Base-by-base conservation (phyloP, 768 basidiomycete species). In the Trametes cingulata region DNA sequence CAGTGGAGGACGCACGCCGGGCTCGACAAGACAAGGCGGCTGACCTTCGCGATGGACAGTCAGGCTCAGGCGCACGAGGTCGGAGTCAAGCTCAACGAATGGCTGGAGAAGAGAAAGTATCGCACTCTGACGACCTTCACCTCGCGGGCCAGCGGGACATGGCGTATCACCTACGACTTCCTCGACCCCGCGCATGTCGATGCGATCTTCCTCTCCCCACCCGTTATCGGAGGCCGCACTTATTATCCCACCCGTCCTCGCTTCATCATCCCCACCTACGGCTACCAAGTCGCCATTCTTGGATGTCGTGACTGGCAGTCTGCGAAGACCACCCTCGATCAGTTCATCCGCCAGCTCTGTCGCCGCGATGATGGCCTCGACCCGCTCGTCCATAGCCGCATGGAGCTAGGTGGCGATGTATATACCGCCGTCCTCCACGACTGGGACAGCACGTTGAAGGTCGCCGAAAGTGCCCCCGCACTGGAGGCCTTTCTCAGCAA, bases 341-440 rank as follows among this genome's bases (percentile, higher is more conserved):
- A 43, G 19, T 43, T 43, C 42, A 43, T 43, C 19, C 42, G 42
- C 19, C 19, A 43, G 15, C 19, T 19, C 19, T 10, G 9, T 5
- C 9, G 19, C 6, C 42, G 42, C 9, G 42, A 43, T 2, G 19
- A 43, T 10, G 19, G 10, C 2, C 19, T 43, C 19, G 42, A 43
- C 42, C 42, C 42, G 2, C 19, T 43, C 42, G 42, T 43, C 19
- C 6, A 43, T 19, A 53, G 52, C 39, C 52, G 39, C 7, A 43
- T 41, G 37, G 52, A 40, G 15, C 24, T 53, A 5, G 39, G 52
- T n/a, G 52, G 52, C n/a, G 52, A 53, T 13, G 37, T 53, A 2
- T 53, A 53, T 39, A 53, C 52, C 15, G 52, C 40, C 3, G 52
- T 53, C 39, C 41, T 53, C 39, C 36, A 40, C 9, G 40, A 53